phyloP scores from a whole-genome alignment of 2,329 filamentous ascomycete genomes.

The Aureobasidium lini region DNA sequence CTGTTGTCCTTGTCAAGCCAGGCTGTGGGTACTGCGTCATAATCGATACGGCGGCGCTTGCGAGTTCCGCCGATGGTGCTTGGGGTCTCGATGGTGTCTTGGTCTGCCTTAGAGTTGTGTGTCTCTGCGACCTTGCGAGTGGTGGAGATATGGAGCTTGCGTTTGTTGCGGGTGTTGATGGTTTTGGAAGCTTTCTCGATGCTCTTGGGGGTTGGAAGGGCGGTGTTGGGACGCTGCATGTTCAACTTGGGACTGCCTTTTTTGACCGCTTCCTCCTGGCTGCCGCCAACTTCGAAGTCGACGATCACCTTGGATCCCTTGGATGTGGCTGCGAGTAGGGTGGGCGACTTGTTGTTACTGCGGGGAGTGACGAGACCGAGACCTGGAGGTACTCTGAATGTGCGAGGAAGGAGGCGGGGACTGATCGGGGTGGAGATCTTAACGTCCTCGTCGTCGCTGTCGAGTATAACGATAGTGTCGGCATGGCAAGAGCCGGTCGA shows the following conservation, averaged over 20 bases:
- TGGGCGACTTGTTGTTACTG: not conserved
- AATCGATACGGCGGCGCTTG: constrained; percentile 1
- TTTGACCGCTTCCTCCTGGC: no score
- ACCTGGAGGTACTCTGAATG: not conserved
- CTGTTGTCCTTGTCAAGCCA: no score
- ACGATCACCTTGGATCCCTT: not conserved
- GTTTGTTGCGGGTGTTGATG: not conserved
- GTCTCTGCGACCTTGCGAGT: not conserved
- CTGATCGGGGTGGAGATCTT: no score
- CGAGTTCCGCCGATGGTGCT: not conserved
- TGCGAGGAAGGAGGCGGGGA: no score
- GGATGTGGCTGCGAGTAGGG: not conserved
- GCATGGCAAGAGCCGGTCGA: no score
- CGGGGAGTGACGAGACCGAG: not conserved
- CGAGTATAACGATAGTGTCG: no score
- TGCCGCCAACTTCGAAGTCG: not conserved
- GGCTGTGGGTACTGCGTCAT: no score
- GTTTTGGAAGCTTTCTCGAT: not conserved
- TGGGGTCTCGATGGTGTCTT: not conserved
- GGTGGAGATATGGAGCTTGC: not conserved
- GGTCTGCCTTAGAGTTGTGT: not conserved
- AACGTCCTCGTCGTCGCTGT: no score
- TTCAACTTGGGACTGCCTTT: no score
- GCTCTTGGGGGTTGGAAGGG: not conserved
- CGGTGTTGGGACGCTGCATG: no score